A percentile compares a stretch with the other conserved stretches of the same genome.
phyloP scores from a whole-genome alignment of 2,329 filamentous ascomycete genomes.

The Fusarium temperatum region DNA sequence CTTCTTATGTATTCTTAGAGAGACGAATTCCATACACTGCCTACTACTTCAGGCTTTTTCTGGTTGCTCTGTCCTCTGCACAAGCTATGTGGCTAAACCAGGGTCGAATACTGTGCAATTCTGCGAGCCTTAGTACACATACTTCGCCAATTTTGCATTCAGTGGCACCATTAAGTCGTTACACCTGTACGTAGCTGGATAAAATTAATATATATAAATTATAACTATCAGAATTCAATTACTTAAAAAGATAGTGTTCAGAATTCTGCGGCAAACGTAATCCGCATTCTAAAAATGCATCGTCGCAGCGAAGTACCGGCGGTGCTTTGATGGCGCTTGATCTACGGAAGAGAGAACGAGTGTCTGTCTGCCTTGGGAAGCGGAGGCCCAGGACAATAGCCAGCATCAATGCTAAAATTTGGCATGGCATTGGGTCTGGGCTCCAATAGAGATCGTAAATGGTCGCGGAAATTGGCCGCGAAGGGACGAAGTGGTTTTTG shows the following conservation, averaged over 20 bases:
- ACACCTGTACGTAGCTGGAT: no score
- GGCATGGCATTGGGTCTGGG: rapidly evolving
- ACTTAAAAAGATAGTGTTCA: no score
- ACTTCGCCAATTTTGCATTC: no score
- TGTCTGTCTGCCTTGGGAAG: background rate
- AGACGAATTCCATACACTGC: rapidly evolving
- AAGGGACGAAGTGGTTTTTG: background rate
- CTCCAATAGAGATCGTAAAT: rapidly evolving
- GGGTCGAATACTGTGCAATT: no score
- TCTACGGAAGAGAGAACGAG: background rate
- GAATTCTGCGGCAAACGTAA: background rate
- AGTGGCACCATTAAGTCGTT: no score
- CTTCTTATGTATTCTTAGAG: no score
- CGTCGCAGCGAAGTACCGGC: background rate
- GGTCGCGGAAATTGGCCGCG: no score
- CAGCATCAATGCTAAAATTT: background rate
- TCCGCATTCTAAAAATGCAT: rapidly evolving
- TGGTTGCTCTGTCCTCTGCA: no score
- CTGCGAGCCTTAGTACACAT: no score
- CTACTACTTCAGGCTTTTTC: no score
- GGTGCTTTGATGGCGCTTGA: background rate
- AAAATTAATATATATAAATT: rapidly evolving
- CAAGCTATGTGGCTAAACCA: no score
- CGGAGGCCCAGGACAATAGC: rapidly evolving
- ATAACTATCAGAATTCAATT: rapidly evolving